Evolutionary conservation across 2,329 filamentous ascomycete genomes (phyloP).

Genomic region (Exophiala spinifera): DNA sequence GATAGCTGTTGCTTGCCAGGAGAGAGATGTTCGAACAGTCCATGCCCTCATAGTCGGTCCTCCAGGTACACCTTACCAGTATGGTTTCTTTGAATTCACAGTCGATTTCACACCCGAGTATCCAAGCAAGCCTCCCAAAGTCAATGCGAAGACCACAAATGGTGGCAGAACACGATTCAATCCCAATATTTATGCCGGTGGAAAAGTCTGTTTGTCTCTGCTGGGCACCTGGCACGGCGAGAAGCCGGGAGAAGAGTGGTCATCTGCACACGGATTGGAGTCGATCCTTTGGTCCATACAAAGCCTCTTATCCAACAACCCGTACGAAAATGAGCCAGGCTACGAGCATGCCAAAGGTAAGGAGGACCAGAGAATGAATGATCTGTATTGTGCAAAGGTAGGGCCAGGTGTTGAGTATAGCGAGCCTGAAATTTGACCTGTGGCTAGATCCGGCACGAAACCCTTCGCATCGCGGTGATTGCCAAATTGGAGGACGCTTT

Average conservation of each 20-base stretch:
- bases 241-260: conserved; percentile 83
- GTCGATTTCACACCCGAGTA: conserved; percentile 58
- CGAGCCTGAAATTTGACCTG: background rate
- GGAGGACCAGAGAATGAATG: conserved; percentile 69
- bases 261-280: conserved; percentile 89
- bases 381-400: conserved; percentile 76
- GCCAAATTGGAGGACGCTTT: conserved; percentile 79
- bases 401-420: background rate
- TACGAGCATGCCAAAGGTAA: conserved; percentile 72
- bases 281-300: conserved; percentile 94
- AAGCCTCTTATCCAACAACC: conserved; percentile 88
- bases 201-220: conserved; percentile 93
- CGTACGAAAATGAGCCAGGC: conserved; percentile 94
- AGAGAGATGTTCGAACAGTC: conserved; percentile 84
- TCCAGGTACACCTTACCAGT: conserved; percentile 92
- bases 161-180: conserved; percentile 87
- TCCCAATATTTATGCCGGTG: conserved; percentile 88
- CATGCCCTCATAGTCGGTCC: conserved; percentile 87
- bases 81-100: conserved; percentile 89
- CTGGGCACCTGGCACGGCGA: conserved; percentile 94
- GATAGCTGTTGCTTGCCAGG: conserved; percentile 86
- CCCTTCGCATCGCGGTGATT: conserved; percentile 79
- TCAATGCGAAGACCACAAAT: conserved; percentile 78
- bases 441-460: conserved; percentile 80
- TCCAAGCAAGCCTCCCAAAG: conserved; percentile 61